Percentiles rank a stretch among this genome's conserved stretches.
Conservation (phyloP, 257 asterid species). For the Scutellaria galericulata region DNA sequence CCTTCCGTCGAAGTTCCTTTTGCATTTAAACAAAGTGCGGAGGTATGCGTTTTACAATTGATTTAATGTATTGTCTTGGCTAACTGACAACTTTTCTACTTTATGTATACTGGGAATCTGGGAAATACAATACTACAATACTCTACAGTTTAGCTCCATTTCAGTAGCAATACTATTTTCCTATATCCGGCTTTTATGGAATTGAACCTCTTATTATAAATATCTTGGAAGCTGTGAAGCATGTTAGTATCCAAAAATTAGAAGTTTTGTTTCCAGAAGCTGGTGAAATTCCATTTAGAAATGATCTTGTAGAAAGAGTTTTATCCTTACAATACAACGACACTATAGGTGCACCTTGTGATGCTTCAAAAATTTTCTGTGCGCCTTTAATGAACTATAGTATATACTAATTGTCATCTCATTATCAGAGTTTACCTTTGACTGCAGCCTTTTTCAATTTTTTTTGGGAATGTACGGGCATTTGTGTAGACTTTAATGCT, state of each 20-base stretch:
- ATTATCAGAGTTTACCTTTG: conserved; percentile 10
- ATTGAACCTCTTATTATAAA: neutral
- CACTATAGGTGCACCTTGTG: neutral
- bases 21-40: conserved; percentile 65
- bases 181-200: neutral
- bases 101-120: neutral
- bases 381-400: neutral
- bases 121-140: neutral
- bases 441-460: no score
- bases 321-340: neutral
- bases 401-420: neutral
- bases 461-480: neutral
- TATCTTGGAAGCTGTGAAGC: neutral
- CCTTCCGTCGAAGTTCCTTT: conserved; percentile 76
- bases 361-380: neutral
- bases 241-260: conserved; percentile 19
- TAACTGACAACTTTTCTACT: conserved; percentile 12
- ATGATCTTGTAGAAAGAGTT: neutral
- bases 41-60: conserved; percentile 56
- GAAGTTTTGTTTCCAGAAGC: neutral
- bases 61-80: conserved; percentile 20
- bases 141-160: conserved; percentile 5
- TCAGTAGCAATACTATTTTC: neutral
- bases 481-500: conserved; percentile 34
- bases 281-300: conserved; percentile 9